Conservation (phyloP, 441 rosid species). For the Corymbia citriodora region DNA sequence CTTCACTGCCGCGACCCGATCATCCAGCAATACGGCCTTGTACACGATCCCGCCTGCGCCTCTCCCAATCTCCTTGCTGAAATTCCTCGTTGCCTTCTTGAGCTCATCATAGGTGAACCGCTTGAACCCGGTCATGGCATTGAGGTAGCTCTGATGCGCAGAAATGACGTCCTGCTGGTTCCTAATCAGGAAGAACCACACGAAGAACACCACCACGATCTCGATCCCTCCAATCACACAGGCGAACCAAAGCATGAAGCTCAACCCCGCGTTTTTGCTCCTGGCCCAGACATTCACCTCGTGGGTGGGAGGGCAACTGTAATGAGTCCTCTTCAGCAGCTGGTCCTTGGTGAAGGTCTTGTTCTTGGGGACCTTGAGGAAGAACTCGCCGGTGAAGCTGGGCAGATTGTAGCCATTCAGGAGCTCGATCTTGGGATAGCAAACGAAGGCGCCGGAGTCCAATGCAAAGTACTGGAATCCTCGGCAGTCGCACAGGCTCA, state of each 20-base stretch:
- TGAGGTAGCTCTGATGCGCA: neutral
- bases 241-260: neutral
- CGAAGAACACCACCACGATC: neutral
- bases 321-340: neutral
- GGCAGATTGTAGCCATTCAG: neutral
- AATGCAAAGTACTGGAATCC: neutral
- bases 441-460: neutral
- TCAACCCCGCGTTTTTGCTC: neutral
- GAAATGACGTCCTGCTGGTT: neutral
- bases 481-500: too few relatives aligned
- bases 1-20: neutral
- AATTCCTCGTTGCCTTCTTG: constrained; percentile 5
- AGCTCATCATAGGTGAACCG: neutral
- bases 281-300: neutral
- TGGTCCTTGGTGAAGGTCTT: neutral
- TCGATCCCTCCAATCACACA: neutral
- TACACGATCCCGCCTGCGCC: constrained; percentile 4
- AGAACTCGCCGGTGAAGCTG: neutral
- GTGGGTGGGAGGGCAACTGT: neutral
- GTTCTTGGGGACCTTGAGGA: neutral
- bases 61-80: constrained; percentile 1
- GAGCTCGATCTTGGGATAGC: neutral
- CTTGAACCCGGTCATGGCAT: neutral
- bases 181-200: neutral
- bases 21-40: neutral